phyloP scores from a whole-genome alignment of 1,284 basidiomycete genomes.

The Marasmius fiardii region DNA sequence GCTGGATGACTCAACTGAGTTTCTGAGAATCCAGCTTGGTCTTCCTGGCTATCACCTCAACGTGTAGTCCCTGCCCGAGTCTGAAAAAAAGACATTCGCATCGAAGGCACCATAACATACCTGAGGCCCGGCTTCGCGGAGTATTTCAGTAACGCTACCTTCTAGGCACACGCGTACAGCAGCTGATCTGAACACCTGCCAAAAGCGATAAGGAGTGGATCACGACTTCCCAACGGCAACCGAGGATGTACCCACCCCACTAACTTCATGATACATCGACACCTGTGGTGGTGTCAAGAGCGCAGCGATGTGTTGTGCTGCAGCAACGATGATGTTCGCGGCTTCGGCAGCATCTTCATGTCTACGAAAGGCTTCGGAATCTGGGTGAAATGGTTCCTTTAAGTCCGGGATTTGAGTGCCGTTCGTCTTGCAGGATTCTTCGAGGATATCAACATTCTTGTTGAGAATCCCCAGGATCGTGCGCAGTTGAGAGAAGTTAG shows the following conservation, averaged over 20 bases:
- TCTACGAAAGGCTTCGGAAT: slow-evolving; percentile 26
- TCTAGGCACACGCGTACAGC: slow-evolving; percentile 25
- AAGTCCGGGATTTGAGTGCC: slow-evolving; percentile 21
- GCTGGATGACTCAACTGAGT: slow-evolving; percentile 18
- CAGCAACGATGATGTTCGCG: slow-evolving; percentile 30
- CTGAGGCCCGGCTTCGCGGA: slow-evolving; percentile 30
- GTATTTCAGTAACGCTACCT: slow-evolving; percentile 31
- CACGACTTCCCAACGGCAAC: not conserved
- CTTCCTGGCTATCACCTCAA: slow-evolving; percentile 22
- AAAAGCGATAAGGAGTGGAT: slow-evolving; percentile 9
- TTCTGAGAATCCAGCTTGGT: slow-evolving; percentile 20
- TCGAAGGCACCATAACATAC: slow-evolving; percentile 17
- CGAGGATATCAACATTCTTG: slow-evolving; percentile 17
- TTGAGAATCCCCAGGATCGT: too few relatives aligned
- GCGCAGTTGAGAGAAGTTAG: not conserved
- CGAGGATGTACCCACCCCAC: slow-evolving; percentile 23
- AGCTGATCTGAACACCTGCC: slow-evolving; percentile 15
- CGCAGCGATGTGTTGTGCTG: slow-evolving; percentile 34
- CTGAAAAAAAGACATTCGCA: not conserved
- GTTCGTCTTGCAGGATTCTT: slow-evolving; percentile 18
- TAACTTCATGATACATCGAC: slow-evolving; percentile 22
- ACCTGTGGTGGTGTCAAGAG: slow-evolving; percentile 28
- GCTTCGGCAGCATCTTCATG: slow-evolving; percentile 27
- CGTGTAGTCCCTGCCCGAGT: slow-evolving; percentile 19
- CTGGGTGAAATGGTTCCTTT: slow-evolving; percentile 23